Base-by-base conservation (phyloP, 2,329 filamentous ascomycete species). In the Bretziella fagacearum region DNA sequence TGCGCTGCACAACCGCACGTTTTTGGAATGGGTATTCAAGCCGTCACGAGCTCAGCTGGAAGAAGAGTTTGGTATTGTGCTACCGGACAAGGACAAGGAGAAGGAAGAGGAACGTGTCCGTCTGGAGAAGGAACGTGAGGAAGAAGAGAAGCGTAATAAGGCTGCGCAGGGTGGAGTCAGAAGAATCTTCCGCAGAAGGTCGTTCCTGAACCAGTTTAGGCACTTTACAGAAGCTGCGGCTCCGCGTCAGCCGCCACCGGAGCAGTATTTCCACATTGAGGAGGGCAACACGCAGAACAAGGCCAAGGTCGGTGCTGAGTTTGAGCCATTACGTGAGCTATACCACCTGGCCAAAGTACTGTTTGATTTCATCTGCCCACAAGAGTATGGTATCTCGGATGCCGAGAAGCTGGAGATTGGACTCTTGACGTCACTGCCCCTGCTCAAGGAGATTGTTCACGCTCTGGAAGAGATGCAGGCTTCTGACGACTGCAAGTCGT, bases 361-460 rank as follows among this genome's bases (percentile, higher is more conserved):
- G 11, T 98, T 98, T 57, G 91, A 98, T 63, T 98, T 95, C 60
- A 93, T 98, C 56, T 94, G 91, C 47, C 91, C 91, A 1, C 91
- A 98, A 57, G 91, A 98, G 62, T 98, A 98, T 58, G 91, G 91
- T 46, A 98, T 98, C 54, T 85, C 83, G 3, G 83, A 95, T 57
- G 81, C 78, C 50, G 91, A 98, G 64, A 98, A 98, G 68, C 74
- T 98, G n/a, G 91, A 98, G 60, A 98, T 98, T 60, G 91, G 91
- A 2, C 73, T 98, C 1, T 67, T 98, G 54, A 98, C 91, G 0
- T 95, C 87, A 10, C 68, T 98, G 40, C 93, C 91, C 2, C 70
- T 98, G 13, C 74, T 98, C 39, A 93, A 93, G 61, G 91, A 98
- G 63, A 95, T 98, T 56, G 91, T 98, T 5, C 82, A 87, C 58